Evolutionary conservation across 2,329 filamentous ascomycete species (phyloP).

Genomic region (Aureobasidium sp.): DNA sequence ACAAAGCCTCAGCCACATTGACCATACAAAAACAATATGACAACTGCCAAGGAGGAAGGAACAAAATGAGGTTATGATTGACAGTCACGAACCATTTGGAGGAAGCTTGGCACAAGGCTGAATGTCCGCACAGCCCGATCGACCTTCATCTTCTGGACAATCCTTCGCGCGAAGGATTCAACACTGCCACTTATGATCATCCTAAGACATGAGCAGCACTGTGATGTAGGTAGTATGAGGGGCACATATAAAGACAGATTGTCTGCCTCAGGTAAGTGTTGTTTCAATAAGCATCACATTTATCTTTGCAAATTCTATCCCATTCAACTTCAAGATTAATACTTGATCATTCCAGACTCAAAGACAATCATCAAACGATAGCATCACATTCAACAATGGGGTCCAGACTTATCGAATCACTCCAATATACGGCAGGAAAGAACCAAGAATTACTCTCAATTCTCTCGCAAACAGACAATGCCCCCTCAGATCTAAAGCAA

Average conservation of each 20-base stretch:
- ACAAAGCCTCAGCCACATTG: too few species aligned
- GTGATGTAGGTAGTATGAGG: neutral
- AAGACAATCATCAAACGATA: neutral
- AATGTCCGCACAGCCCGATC: neutral
- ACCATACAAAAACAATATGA: too few species aligned
- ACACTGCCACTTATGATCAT: neutral
- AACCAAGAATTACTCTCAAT: constrained; percentile 37
- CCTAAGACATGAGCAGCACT: neutral
- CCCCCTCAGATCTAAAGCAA: constrained; percentile 39
- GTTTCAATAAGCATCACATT: neutral
- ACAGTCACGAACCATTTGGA: neutral
- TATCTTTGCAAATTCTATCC: neutral
- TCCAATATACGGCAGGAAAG: constrained; percentile 16
- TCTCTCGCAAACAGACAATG: constrained; percentile 46
- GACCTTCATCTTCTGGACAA: neutral
- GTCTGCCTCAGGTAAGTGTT: constrained; percentile 1
- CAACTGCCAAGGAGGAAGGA: neutral
- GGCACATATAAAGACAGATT: neutral
- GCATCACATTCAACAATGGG: neutral
- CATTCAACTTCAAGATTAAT: neutral
- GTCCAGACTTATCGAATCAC: neutral
- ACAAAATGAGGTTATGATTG: neutral
- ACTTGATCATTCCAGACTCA: neutral
- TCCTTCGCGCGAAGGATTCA: neutral
- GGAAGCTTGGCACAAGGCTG: constrained; percentile 6